Base-by-base conservation (phyloP, 257 asterid genomes). In the Verbascum thapsus region DNA sequence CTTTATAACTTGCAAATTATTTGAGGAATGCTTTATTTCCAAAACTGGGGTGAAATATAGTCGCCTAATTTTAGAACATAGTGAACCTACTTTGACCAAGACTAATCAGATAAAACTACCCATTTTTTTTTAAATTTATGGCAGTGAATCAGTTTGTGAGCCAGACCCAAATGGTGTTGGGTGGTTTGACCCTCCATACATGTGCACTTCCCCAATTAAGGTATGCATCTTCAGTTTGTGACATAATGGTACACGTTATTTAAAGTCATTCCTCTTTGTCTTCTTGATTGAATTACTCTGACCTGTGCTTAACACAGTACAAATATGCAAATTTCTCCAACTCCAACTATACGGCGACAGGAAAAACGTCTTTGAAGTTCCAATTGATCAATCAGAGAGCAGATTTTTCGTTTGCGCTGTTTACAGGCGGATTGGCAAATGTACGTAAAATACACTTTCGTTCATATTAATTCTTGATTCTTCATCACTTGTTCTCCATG, bases 381-480 rank as follows among this genome's bases (percentile, higher is more conserved):
- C 77, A 60, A 53, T 10, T 83, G 71, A 83, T 83, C 66, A 83
- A 80, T 58, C 85, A 80, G 47, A 77, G 96, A 3, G 76, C 83
- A 18, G 95, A 88, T 81, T 88, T 86, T 69, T 79, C 96, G 3
- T 86, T 88, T 58, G 95, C 82, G 8, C 71, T 86, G 66, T 88
- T 88, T 60, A 52, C 85, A 35, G 96, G 95, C n/a, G 95, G 96
- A 55, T 59, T 86, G 37, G 64, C 82, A 41, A 72, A 72, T 49
- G 96, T 81, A 39, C 34, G 77, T 66, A 20, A 8, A 4, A 1
- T 18, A 7, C 1, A 0, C 30, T 48, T 58, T 63, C 60, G n/a
- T 43, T 52, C 53, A 1, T 53, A 10, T 40, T 10, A 16, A 10
- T 51, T 17, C 61, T 49, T 35, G 37, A 55, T 66, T 55, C 38